Base-by-base conservation (phyloP, 164 flowering plant genomes). In the Akebia trifoliata region DNA sequence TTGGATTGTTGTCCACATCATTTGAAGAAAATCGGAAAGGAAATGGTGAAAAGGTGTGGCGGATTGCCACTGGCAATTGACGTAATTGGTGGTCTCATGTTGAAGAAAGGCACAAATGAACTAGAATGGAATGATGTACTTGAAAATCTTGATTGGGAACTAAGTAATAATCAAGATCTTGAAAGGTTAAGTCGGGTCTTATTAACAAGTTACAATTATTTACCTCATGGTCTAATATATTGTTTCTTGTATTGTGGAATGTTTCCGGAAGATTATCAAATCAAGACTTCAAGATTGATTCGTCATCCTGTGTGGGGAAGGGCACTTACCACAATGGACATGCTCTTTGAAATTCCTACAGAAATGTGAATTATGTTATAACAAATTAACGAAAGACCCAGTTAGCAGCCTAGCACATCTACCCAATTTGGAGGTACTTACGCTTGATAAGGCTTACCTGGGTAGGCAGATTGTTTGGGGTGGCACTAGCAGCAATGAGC, bases 281-380 rank as follows among this genome's bases (percentile, higher is more conserved):
- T 80, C 1, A 48, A 51, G 8, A n/a, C 70, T 10, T 68, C 58
- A 50, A 72, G 47, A 55, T 54, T 82, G 4, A 50, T 76, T 25
- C 59, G 78, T 26, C n/a, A n/a, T 59, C 74, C 2, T 82, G 87
- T 83, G 57, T 76, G 15, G 83, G n/a, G n/a, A n/a, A n/a, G n/a
- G n/a, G n/a, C n/a, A n/a, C n/a, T n/a, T n/a, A n/a, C n/a, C n/a
- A n/a, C n/a, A n/a, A n/a, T n/a, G n/a, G n/a, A n/a, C n/a, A n/a
- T n/a, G n/a, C n/a, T n/a, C n/a, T n/a, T n/a, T n/a, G n/a, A n/a
- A n/a, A n/a, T n/a, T n/a, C n/a, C n/a, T n/a, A n/a, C n/a, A n/a
- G n/a, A n/a, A n/a, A n/a, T n/a, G n/a, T n/a, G n/a, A n/a, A n/a
- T n/a, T n/a, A n/a, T n/a, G n/a, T n/a, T n/a, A n/a, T n/a, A n/a